Conservation (phyloP, 208 protist genomes). For the Acanthamoeba lenticulata region DNA sequence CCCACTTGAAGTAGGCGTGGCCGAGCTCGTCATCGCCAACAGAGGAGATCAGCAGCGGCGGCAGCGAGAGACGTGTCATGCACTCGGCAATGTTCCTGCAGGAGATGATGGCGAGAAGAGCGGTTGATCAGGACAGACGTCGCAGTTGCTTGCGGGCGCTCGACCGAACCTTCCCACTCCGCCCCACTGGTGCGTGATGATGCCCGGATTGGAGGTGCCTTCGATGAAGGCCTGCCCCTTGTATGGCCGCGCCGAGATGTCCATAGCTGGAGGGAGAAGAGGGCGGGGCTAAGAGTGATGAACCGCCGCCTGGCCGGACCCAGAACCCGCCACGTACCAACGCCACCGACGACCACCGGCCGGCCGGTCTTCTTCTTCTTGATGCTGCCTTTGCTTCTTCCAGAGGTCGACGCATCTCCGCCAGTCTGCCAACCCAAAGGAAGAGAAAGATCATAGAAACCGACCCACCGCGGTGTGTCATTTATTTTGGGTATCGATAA, state of each 20-base stretch:
- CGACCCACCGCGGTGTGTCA: too few relatives aligned
- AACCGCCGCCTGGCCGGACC: too few relatives aligned
- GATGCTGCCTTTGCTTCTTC: neutral
- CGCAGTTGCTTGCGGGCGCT: too few relatives aligned
- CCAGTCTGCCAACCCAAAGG: too few relatives aligned
- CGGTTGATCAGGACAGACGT: too few relatives aligned
- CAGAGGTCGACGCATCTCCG: too few relatives aligned
- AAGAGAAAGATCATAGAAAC: neutral
- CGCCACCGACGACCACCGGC: neutral
- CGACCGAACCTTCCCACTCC: neutral
- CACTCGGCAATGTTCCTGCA: constrained; percentile 39
- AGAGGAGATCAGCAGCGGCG: constrained; percentile 18
- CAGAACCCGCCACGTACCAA: too few relatives aligned
- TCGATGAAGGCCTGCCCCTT: constrained; percentile 52
- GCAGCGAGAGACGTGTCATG: constrained; percentile 40
- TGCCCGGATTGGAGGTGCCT: constrained; percentile 31
- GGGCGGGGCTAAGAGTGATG: neutral
- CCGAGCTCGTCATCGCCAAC: constrained; percentile 37
- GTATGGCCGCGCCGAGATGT: constrained; percentile 28
- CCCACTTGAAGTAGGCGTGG: constrained; percentile 46
- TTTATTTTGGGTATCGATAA: too few relatives aligned
- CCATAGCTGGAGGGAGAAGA: constrained; percentile 1
- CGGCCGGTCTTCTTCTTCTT: constrained; percentile 21
- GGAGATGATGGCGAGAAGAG: neutral
- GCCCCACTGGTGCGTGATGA: constrained; percentile 40